These are phyloP conservation scores for Blastomyces parvus DNA, from an alignment of 2,329 filamentous ascomycete genomes.

Conservation along the genomic window DNA sequence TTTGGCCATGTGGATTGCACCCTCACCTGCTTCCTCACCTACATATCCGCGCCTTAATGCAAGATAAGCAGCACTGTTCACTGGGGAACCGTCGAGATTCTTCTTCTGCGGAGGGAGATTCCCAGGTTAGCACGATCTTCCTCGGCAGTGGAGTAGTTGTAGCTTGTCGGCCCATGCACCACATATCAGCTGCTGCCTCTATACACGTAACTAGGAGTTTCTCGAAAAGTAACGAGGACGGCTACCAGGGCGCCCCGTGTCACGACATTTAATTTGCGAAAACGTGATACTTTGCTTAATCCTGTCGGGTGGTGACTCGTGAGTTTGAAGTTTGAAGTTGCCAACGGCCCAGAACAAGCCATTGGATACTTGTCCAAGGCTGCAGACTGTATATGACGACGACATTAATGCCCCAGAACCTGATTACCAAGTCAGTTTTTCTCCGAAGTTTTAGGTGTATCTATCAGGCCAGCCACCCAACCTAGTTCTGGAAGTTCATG, in stretches of 20 bases:
- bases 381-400: constrained; percentile 1
- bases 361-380: not conserved
- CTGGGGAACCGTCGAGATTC: not conserved
- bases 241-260: not conserved
- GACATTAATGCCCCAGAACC: not conserved
- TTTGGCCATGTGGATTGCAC: constrained; percentile 3
- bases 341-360: not conserved
- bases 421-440: not conserved
- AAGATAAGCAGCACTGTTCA: not conserved
- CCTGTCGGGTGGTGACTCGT: not conserved
- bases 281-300: not conserved
- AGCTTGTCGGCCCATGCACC: not conserved
- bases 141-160: not conserved
- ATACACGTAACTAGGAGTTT: no score
- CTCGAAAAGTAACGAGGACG: not conserved
- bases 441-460: not conserved
- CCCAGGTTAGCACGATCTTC: not conserved
- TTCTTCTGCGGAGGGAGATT: not conserved
- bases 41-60: constrained; percentile 5
- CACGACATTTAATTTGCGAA: not conserved
- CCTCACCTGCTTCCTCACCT: constrained; percentile 2
- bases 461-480: not conserved
- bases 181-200: not conserved
- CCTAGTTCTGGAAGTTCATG: not conserved
- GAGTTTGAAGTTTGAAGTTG: constrained; percentile 1